phyloP scores from a whole-genome alignment of 2,329 filamentous ascomycete species.

The Thelonectria olida region DNA sequence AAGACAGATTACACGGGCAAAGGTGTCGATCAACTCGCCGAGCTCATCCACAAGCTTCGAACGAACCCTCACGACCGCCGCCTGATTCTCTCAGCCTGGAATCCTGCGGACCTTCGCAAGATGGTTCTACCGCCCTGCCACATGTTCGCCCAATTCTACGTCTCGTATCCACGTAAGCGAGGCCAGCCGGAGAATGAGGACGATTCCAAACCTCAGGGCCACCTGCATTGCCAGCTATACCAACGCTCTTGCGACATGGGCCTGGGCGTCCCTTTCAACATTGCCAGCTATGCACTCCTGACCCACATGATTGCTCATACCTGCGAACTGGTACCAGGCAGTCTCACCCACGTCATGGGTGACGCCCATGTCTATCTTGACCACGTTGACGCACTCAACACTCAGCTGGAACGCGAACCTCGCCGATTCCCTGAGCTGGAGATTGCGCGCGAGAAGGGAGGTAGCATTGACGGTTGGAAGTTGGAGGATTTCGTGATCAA shows the following conservation, averaged over 20 bases:
- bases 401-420: conserved; percentile 83
- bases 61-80: conserved; percentile 87
- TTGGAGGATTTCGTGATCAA: conserved; percentile 87
- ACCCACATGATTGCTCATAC: conserved; percentile 96
- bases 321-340: conserved; percentile 84
- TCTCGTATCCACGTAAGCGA: conserved; percentile 70
- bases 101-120: conserved; percentile 82
- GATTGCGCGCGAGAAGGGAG: conserved; percentile 73
- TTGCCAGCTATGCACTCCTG: conserved; percentile 90
- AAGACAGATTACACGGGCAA: conserved; percentile 85
- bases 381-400: conserved; percentile 86
- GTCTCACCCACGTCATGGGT: conserved; percentile 93
- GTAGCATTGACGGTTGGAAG: conserved; percentile 90
- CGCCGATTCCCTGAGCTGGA: conserved; percentile 81
- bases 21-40: conserved; percentile 91
- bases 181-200: conserved; percentile 29
- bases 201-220: conserved; percentile 64
- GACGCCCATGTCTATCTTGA: conserved; percentile 97
- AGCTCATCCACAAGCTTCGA: conserved; percentile 87
- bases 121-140: conserved; percentile 97
- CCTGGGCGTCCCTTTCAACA: conserved; percentile 96
- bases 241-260: conserved; percentile 98
- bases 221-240: conserved; percentile 88
- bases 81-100: conserved; percentile 94
- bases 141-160: conserved; percentile 98